Evolutionary conservation across 805 yeast species (phyloP), one percentile per base, ranked within the genome.

Genomic region (Lipomyces japonicus): DNA sequence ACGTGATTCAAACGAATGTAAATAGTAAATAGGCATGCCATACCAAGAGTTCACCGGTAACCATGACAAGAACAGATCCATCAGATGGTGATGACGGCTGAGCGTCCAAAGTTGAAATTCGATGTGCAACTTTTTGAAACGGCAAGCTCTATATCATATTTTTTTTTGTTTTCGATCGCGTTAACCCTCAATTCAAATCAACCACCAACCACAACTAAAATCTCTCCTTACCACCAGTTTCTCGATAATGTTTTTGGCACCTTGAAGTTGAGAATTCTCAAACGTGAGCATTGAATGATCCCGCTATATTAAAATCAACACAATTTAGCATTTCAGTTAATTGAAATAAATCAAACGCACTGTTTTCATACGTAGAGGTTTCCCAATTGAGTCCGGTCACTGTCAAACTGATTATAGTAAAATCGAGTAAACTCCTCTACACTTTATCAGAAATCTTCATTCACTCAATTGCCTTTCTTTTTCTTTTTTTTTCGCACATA

Each of bases 271-370:
- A 52, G 89, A 76, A 48, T 90, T 82, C 74, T 93, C 98, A 64
- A 93, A 93, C 42, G 98, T 93, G 72, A 93, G 77, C 99, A 93
- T 93, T 25, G 97, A 89, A 68, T 86, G 90, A 55, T 88, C 96
- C 69, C 99, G 86, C 80, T 75, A 41, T 30, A 1, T 21, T 7
- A 12, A 7, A n/a, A n/a, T 39, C 42, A 18, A 26, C 26, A 19
- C 19, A 6, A 34, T 19, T 16, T 14, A 23, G n/a, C 10, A 19
- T 25, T 16, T 5, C 36, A 40, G 42, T 12, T 26, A 6, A 40
- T 21, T 7, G 21, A 16, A 32, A 18, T 14, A 12, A 18, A 38
- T 7, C 12, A 41, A 14, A 19, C 28, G 23, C 10, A 19, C 19
- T 5, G 14, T 71, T 75, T 39, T 14, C 58, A 19, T 69, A 76